Base-by-base conservation (phyloP, 2,329 filamentous ascomycete genomes). In the Aureobasidium subglaciale region DNA sequence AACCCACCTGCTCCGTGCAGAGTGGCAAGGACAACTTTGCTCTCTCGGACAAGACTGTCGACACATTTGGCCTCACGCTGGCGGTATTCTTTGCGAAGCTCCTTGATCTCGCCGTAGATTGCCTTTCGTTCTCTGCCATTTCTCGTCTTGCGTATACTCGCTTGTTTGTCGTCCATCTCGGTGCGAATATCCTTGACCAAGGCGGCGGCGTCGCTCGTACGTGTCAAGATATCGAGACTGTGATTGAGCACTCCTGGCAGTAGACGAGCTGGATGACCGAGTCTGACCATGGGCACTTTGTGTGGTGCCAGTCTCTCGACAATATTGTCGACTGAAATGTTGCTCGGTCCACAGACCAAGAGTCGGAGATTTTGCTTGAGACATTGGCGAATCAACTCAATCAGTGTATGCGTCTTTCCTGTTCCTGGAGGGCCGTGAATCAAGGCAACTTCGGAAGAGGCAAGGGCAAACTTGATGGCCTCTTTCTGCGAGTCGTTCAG, bases 311-410 rank as follows among this genome's bases (percentile, higher is more conserved):
- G 80, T 7, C 93, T 84, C 71, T 99, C 93, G 8, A 96, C 91
- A 57, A 99, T 95, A 67, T 99, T 99, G 78, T 99, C 93, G 1
- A 99, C 93, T 0, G 90, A 93, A 63, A 99, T 91, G 68, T 99
- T 99, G 27, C 90, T 96, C 0, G 93, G 93, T 0, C 92, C 93
- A 65, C 93, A 97, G n/a, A 97, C 92, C 1, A 97, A 78, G 10
- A 97, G 77, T 1, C 90, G 83, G 54, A 85, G 79, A 30, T 84
- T 80, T 22, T 82, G 81, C 66, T 85, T 85, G 55, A 95, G 76
- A 63, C 97, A 75, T 67, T 99, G 93, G n/a, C 95, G 77, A 59
- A 99, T 95, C 11, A 99, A 78, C 70, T 99, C 93, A 58, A 99
- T 92, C 35, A 99, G 74, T 0, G 93, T 97, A 68, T 97, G 92